Conservation (phyloP, 345 rosid species). For the Citrus glauca region DNA sequence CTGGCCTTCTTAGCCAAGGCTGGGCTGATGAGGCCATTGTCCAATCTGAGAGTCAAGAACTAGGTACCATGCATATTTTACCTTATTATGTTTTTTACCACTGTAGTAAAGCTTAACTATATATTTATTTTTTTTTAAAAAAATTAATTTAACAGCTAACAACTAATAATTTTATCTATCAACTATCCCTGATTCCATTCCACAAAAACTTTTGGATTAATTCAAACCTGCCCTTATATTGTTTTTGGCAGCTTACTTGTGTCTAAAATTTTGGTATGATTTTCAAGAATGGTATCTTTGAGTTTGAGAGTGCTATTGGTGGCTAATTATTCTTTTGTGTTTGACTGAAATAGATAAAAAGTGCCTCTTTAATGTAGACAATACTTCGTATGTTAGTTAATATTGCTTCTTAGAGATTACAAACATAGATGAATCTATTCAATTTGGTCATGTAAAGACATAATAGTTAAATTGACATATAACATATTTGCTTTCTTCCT, state of each 20-base stretch:
- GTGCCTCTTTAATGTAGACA: not conserved
- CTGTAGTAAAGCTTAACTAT: too few species aligned
- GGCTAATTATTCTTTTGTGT: not conserved
- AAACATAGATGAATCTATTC: not conserved
- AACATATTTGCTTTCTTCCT: too few species aligned
- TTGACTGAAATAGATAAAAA: not conserved
- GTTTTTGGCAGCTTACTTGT: not conserved
- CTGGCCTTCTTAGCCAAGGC: constrained; percentile 43
- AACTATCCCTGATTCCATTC: not conserved
- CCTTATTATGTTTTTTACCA: too few species aligned
- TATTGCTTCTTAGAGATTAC: not conserved
- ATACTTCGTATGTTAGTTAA: too few species aligned
- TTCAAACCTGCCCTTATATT: too few species aligned
- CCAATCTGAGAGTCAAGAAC: constrained; percentile 47
- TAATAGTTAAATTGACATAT: not conserved
- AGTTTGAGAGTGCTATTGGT: not conserved
- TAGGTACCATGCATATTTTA: constrained; percentile 22
- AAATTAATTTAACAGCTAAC: not conserved
- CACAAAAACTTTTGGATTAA: not conserved
- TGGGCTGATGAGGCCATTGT: constrained; percentile 60
- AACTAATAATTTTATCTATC: not conserved
- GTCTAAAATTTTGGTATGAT: not conserved
- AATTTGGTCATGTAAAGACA: not conserved
- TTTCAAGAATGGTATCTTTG: not conserved
- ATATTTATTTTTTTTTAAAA: too few species aligned